Evolutionary conservation across 805 yeast genomes (phyloP).

Genomic region (Maudiozyma serrabonitensis): DNA sequence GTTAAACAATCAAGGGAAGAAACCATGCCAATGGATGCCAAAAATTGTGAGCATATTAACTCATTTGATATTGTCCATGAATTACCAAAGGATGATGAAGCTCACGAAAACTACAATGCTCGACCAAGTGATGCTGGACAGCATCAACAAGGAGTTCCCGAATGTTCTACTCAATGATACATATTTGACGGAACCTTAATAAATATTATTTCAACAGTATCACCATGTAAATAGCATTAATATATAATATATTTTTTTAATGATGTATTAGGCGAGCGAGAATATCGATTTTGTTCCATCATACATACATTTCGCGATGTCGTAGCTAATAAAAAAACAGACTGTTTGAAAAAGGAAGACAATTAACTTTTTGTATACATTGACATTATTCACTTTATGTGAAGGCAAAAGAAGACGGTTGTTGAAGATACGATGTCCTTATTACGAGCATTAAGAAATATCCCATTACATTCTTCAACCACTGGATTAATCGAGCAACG

Average conservation of each 20-base stretch:
- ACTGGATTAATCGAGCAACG: neutral
- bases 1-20: slow-evolving; percentile 3
- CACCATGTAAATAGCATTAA: too few species aligned
- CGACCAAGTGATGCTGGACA: neutral
- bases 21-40: slow-evolving; percentile 10
- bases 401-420: neutral
- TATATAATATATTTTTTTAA: too few species aligned
- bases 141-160: slow-evolving; percentile 17
- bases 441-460: neutral
- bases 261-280: too few species aligned
- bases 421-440: neutral
- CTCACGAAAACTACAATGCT: slow-evolving; percentile 2
- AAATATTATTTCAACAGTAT: too few species aligned
- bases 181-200: neutral
- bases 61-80: slow-evolving; percentile 17
- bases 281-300: too few species aligned
- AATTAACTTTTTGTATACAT: neutral
- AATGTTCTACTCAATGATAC: slow-evolving; percentile 34
- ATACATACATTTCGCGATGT: too few species aligned
- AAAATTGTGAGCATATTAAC: slow-evolving; percentile 25
- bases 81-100: slow-evolving; percentile 5
- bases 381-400: too few species aligned
- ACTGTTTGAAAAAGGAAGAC: neutral
- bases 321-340: too few species aligned
- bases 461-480: slow-evolving; percentile 1